These are phyloP conservation scores for Trichosporon coremiiforme DNA, from an alignment of 1,284 basidiomycete genomes.

Conservation along the genomic window DNA sequence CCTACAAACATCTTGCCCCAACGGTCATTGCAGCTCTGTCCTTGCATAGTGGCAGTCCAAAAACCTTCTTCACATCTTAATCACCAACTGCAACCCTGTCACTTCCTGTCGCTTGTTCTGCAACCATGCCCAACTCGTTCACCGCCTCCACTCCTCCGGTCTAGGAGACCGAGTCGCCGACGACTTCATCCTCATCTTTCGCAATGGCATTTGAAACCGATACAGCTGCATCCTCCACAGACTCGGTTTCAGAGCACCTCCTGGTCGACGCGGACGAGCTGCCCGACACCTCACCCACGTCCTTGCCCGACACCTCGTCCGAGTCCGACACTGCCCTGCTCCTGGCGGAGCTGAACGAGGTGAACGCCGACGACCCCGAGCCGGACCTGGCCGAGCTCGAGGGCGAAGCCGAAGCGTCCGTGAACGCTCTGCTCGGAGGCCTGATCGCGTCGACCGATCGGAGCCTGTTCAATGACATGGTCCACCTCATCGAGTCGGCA, in stretches of 20 bases:
- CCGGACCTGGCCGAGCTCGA: background rate
- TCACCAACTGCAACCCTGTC: background rate
- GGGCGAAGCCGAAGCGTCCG: conserved; percentile 4
- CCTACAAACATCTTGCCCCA: no score
- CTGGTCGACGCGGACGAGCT: no score
- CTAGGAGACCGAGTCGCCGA: background rate
- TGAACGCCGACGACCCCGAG: background rate
- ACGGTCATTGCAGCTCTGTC: background rate
- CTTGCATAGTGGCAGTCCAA: background rate
- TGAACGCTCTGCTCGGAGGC: background rate
- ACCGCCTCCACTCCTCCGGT: background rate
- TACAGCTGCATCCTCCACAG: no score
- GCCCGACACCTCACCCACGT: no score
- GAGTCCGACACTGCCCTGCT: background rate
- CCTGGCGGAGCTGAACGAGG: background rate
- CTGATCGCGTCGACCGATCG: background rate
- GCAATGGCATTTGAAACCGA: background rate
- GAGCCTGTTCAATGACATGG: background rate
- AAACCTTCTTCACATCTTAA: background rate
- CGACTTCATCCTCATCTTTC: background rate
- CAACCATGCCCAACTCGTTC: background rate
- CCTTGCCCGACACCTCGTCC: background rate
- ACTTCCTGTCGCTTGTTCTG: background rate
- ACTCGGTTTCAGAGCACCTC: no score
- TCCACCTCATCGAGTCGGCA: background rate